Base-by-base conservation (phyloP, 345 rosid genomes). In the Alliaria petiolata region DNA sequence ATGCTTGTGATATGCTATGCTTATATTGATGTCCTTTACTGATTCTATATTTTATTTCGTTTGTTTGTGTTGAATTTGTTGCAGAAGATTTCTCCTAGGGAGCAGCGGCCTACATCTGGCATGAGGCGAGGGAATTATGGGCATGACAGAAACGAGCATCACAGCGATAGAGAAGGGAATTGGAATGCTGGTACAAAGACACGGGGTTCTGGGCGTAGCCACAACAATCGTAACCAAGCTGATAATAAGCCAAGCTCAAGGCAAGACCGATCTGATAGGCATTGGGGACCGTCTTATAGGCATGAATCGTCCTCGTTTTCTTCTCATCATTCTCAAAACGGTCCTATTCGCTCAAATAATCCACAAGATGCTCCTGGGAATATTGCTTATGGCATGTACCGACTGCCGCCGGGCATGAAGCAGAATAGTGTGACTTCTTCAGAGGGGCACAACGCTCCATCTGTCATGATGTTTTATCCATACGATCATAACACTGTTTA, bases 381-480 rank as follows among this genome's bases (percentile, higher is more conserved):
- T 74, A 51, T 82, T 69, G 79, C 86, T 40, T 86, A 89, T 81
- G 83, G 92, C 78, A 78, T 88, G 89, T 88, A 85, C 70, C 88
- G 85, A 17, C 30, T 83, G 62, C 74, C 66, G 5, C 86, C 81
- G 15, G 80, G 87, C 38, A 76, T 85, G 83, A 88, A 82, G 69
- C 87, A 87, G 13, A 69, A 74, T 61, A 80, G 82, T 12, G 76
- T 74, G 40, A 82, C 88, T n/a, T 83, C 96, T 19, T 81, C 92
- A 51, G 84, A 86, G 79, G 93, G 96, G 59, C 86, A 87, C 49
- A 43, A 80, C 12, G 56, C 75, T 65, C 92, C 95, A 16, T 75
- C 96, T 67, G 84, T 86, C 62, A 80, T 88, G 69, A 86, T 91
- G 97, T 36, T 91, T 15, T 89, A 88, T 76, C 96, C 89, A 5